Base-by-base conservation (phyloP, 305 asterid species). In the Solanum hybrid region DNA sequence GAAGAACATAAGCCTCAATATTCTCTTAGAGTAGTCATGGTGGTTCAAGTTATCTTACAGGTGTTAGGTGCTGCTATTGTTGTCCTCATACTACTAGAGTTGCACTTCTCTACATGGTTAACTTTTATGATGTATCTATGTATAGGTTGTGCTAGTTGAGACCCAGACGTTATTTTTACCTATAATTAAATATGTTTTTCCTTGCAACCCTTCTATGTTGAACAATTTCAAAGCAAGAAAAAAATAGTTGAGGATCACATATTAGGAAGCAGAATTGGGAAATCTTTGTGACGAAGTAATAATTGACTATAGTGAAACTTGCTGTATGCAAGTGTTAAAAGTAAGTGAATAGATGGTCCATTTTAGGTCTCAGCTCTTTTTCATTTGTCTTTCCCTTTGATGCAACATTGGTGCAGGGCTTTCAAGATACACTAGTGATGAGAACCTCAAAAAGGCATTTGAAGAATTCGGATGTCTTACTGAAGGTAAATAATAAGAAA, bases 401-500 rank as follows among this genome's bases (percentile, higher is more conserved):
- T 89, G 26, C 33, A 14, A 82, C 90, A 45, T 61, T 81, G 92
- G 79, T 38, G 90, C 95, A 97, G 99, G 99, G 72, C 98, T 97
- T 86, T 95, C 98, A 87, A 94, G 98, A 94, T 91, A 39, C 84
- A 97, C 99, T 2, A 93, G 93, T 10, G 99, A 97, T 90, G 99
- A 95, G 70, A 93, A 92, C 88, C 95, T 97, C 87, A 91, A 77
- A 89, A 94, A 93, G 8, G 97, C 99, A 72, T 97, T 97, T 93
- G 94, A 94, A 61, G 94, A 94, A 37, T 97, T 94, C 79, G 99
- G 99, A 87, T 92, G 87, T 91, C 97, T 96, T 89, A 90, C 86
- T 15, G 99, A 97, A 85, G 97, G 98, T 94, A 90, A 61, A 79
- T 12, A 33, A 41, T 36, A 31, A 86, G 36, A 81, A 20, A 85